phyloP scores from a whole-genome alignment of 495 filamentous ascomycete genomes.

The Tuber magnatum region DNA sequence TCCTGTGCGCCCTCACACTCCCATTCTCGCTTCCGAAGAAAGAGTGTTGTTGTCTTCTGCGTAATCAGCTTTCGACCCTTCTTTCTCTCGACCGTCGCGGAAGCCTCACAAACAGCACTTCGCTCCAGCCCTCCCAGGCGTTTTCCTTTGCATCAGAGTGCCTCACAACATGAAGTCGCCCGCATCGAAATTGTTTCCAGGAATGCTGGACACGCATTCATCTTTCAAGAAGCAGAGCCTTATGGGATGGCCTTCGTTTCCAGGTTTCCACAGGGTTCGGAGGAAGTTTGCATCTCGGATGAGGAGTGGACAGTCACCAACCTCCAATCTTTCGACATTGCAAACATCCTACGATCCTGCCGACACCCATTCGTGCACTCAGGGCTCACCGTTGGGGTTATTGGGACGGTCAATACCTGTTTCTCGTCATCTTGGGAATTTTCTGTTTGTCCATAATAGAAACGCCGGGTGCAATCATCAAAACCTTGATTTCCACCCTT shows the following conservation, averaged over 20 bases:
- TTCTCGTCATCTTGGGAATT: conserved; percentile 64
- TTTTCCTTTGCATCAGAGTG: not conserved
- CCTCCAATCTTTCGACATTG: conserved; percentile 63
- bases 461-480: conserved; percentile 62
- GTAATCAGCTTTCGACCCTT: conserved; percentile 12
- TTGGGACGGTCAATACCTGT: conserved; percentile 79
- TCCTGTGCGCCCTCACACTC: conserved; percentile 2
- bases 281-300: conserved; percentile 60
- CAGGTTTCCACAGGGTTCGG: conserved; percentile 34
- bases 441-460: conserved; percentile 78
- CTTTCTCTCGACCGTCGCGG: conserved; percentile 14
- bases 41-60: conserved; percentile 9
- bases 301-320: conserved; percentile 62
- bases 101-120: conserved; percentile 10
- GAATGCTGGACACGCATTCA: conserved; percentile 37
- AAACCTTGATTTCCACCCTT: conserved; percentile 60
- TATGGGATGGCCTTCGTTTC: conserved; percentile 38
- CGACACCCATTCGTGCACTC: conserved; percentile 68
- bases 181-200: conserved; percentile 36
- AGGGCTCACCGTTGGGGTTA: conserved; percentile 71
- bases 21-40: conserved; percentile 7
- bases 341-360: conserved; percentile 75
- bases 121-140: not conserved
- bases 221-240: conserved; percentile 33
- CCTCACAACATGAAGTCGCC: conserved; percentile 35